These are phyloP conservation scores for Macaranga tanarius DNA, from an alignment of 441 rosid species.

Conservation along the genomic window DNA sequence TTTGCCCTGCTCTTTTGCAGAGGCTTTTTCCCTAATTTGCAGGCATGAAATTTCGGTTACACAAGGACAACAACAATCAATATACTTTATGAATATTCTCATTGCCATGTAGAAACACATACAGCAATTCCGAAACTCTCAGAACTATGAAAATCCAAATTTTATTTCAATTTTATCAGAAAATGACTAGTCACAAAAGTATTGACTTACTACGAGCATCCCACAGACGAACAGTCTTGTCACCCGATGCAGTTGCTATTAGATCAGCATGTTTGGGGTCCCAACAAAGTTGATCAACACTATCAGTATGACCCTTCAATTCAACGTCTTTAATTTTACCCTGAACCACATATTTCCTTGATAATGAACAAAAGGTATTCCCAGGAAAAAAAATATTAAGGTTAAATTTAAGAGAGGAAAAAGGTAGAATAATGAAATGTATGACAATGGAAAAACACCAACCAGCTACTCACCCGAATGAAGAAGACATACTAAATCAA, in stretches of 20 bases:
- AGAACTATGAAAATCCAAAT: no score
- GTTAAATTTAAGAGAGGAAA: background rate
- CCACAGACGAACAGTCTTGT: constrained; percentile 94
- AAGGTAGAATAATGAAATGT: background rate
- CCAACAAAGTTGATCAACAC: constrained; percentile 99
- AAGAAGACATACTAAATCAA: background rate
- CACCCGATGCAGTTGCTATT: constrained; percentile 98
- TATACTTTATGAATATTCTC: background rate
- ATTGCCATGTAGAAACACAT: background rate
- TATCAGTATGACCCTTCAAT: constrained; percentile 90
- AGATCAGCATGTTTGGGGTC: constrained; percentile 92
- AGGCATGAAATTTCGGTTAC: background rate
- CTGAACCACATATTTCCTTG: constrained; percentile 36
- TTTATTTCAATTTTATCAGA: background rate
- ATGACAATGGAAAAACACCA: background rate
- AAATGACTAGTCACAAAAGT: background rate
- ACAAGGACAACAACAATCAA: background rate
- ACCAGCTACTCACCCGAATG: background rate
- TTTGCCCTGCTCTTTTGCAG: background rate
- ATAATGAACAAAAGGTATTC: background rate
- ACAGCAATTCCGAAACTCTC: background rate
- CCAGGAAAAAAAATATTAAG: background rate
- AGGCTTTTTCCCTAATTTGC: background rate
- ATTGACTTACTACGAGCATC: constrained; percentile 84
- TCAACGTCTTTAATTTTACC: constrained; percentile 85